phyloP scores from a whole-genome alignment of 2,329 filamentous ascomycete genomes.

The Aspergillus cejpii region DNA sequence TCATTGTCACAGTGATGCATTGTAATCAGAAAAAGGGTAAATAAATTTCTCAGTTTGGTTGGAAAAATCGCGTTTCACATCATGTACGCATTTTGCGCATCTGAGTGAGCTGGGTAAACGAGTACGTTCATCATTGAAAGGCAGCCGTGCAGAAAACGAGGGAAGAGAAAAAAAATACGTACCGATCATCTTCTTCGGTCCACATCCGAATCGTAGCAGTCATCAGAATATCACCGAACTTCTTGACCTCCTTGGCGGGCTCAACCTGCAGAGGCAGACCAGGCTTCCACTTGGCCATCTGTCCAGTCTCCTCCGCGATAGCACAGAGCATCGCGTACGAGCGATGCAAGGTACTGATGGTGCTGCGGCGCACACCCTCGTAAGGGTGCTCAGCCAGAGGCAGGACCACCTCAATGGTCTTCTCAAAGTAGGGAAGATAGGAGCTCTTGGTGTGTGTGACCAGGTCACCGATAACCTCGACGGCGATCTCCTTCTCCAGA shows the following conservation, averaged over 20 bases:
- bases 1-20: constrained; percentile 13
- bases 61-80: constrained; percentile 70
- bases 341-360: constrained; percentile 85
- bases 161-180: constrained; percentile 46
- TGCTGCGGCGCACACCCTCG: constrained; percentile 87
- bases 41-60: constrained; percentile 41
- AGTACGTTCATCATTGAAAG: constrained; percentile 67
- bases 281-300: constrained; percentile 75
- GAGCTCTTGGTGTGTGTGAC: constrained; percentile 76
- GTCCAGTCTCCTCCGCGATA: constrained; percentile 71
- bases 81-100: constrained; percentile 75
- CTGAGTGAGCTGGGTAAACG: constrained; percentile 99
- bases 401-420: constrained; percentile 73
- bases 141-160: constrained; percentile 8
- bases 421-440: constrained; percentile 78
- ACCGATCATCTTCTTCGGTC: constrained; percentile 89
- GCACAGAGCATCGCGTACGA: constrained; percentile 87
- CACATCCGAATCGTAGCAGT: constrained; percentile 77
- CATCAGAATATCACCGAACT: constrained; percentile 79
- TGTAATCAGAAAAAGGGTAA: constrained; percentile 17
- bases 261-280: constrained; percentile 76
- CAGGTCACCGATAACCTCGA: constrained; percentile 90
- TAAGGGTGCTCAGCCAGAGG: constrained; percentile 82
- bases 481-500: constrained; percentile 93
- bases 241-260: constrained; percentile 70